Evolutionary conservation across 768 basidiomycete species (phyloP), one percentile per base, ranked within the genome.

Genomic region (Pleurotus sapidus): DNA sequence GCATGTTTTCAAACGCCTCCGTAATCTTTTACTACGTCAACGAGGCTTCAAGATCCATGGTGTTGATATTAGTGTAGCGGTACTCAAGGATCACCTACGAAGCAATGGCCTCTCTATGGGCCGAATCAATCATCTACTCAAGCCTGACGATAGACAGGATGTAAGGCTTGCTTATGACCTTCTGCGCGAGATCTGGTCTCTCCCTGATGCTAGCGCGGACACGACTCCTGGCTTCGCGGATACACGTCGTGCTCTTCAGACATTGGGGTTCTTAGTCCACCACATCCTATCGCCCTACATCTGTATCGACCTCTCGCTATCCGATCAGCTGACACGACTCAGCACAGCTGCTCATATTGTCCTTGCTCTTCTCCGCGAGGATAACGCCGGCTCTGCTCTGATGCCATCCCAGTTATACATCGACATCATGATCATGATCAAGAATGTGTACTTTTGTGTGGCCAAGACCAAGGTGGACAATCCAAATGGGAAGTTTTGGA

Each of bases 361-460:
- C 0, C 42, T 72, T 2, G 46, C 46, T n/a, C n/a, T n/a, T n/a
- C n/a, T n/a, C n/a, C n/a, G n/a, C n/a, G n/a, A n/a, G n/a, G n/a
- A n/a, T n/a, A n/a, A n/a, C n/a, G n/a, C n/a, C n/a, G n/a, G n/a
- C n/a, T n/a, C n/a, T n/a, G n/a, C n/a, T n/a, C n/a, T 72, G 45
- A 63, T 76, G 23, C 66, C 68, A 0, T 62, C 56, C 1, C 61
- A 62, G 4, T 64, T 70, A 0, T 76, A 65, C 54, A 17, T 59
- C 1, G 71, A 77, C 56, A 59, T 75, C 42, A 65, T 68, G 64
- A 57, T 71, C 4, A 73, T 73, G 70, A 65, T 76, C 56, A 77
- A 74, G 62, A 76, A 76, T 55, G 65, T 57, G 0, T 74, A 59
- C 46, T 75, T 75, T 48, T 76, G 74, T 50, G 65, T 76, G 17